Evolutionary conservation across 139 green algal species (phyloP), one percentile per base, ranked within the genome.

Genomic region (Raphidocelis subcapitata): DNA sequence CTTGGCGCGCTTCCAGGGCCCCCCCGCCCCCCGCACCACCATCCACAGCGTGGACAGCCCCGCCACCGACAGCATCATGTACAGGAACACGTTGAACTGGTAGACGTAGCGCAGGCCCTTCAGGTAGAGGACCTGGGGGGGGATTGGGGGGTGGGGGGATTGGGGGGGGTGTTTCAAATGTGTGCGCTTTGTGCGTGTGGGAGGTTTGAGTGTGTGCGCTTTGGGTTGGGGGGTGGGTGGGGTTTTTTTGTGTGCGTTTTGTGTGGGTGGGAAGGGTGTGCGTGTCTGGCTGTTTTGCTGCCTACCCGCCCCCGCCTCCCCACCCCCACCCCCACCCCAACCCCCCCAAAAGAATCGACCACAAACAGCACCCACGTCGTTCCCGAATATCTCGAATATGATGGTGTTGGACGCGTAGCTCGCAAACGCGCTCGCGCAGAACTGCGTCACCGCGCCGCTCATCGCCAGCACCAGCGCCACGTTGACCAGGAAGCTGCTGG

Each of bases 401-500:
- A 80, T 76, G 0, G 93, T 97, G 44, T 87, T 79, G 75, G 90
- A 82, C 20, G 92, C 93, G 66, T 98, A 84, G 24, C 54, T 23
- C 21, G 74, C 76, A 72, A 87, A 87, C 29, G 82, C 74, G 16
- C 31, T 46, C 0, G 90, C 80, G 76, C 91, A 98, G 81, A 99
- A 99, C 79, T 98, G 94, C 55, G 98, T 90, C 35, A 93, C 85
- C n/a, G 92, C 92, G 15, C 90, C 88, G 47, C 82, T 85, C 74
- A 91, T 91, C 29, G 95, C 75, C 72, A 99, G 81, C 52, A 99
- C 94, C 52, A 99, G 81, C 15, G 82, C 94, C 3, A 89, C 85
- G 84, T 99, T 99, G 84, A 99, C 97, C 3, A 99, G 87, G 77
- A 99, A 94, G 52, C 81, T 89, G 82, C 77, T 93, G 94, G 98